These are phyloP conservation scores for Aspergillus kassunensis DNA, from an alignment of 495 filamentous ascomycete species.

Conservation along the genomic window DNA sequence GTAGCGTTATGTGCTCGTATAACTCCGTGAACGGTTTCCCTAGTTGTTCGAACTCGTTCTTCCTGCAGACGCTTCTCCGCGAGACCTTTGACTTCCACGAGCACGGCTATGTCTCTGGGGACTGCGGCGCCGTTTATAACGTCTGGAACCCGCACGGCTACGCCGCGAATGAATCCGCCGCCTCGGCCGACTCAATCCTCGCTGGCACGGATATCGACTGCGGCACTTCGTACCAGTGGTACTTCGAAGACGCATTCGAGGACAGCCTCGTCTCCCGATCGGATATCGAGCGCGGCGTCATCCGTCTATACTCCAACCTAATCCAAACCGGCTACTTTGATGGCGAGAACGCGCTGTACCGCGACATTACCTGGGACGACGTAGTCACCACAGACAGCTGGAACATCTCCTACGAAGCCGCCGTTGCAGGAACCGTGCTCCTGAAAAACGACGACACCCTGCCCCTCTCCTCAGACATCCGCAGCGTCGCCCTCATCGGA, in stretches of 20 bases:
- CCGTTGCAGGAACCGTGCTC: constrained; percentile 55
- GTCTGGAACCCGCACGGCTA: constrained; percentile 55
- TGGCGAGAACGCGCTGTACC: constrained; percentile 41
- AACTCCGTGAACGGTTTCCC: constrained; percentile 60
- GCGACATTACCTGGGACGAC: constrained; percentile 47
- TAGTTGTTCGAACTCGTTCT: constrained; percentile 51
- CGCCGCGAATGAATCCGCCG: constrained; percentile 37
- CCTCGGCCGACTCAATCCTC: constrained; percentile 51
- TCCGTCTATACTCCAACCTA: constrained; percentile 53
- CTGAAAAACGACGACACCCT: constrained; percentile 59
- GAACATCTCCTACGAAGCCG: constrained; percentile 55
- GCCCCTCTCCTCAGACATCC: constrained; percentile 39
- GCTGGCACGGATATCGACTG: constrained; percentile 63
- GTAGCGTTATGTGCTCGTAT: constrained; percentile 59
- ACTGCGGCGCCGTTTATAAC: constrained; percentile 57
- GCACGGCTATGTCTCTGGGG: constrained; percentile 53
- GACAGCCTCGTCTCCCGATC: constrained; percentile 45
- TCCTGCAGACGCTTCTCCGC: constrained; percentile 55
- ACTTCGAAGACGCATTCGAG: constrained; percentile 46
- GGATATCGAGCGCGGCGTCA: constrained; percentile 50
- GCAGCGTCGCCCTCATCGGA: constrained; percentile 54
- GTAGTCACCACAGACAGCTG: constrained; percentile 49
- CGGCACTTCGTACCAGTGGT: constrained; percentile 50
- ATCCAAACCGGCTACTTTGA: constrained; percentile 60
- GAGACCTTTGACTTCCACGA: constrained; percentile 44